Evolutionary conservation across 768 basidiomycete genomes (phyloP), one percentile per base, ranked within the genome.

Genomic region (Rickenella mellea): DNA sequence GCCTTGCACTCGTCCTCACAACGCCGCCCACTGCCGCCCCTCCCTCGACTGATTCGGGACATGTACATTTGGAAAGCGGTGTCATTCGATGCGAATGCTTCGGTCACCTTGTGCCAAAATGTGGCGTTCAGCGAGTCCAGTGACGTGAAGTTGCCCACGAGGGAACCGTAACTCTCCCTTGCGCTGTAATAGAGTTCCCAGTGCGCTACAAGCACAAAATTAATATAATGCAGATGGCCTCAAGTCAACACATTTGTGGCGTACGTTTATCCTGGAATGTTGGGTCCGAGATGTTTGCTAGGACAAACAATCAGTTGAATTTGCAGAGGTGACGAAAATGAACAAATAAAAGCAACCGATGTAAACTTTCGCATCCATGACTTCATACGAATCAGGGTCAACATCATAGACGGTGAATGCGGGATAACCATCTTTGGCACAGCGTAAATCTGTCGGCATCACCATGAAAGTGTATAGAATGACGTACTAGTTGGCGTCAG

Each of bases 81-180:
- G 28, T 72, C 66, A 49, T 77, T 70, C 15, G 55, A 44, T 30
- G 58, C 67, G 45, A 78, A 73, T 0, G 61, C 68, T 42, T 76
- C 75, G 0, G 78, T 79, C 6, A 79, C 63, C 32, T 59, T 58
- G 53, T 80, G 78, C 78, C 78, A 80, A 59, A 80, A 80, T 7
- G 68, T 56, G 2, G 76, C 65, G 20, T 58, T 63, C 10, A 80
- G 62, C 1, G 76, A 53, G 37, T 64, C 56, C 1, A 44, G 58
- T 0, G 64, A 49, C 9, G 55, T 52, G 43, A 69, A 58, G 0
- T 48, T 41, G 22, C 62, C 62, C 10, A 70, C 67, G 3, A 70
- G 61, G 12, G 70, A 55, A 0, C 71, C 71, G 50, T 78, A 80
- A 5, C 64, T 60, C 17, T 63, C 54, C 2, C 78, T 70, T 1